Evolutionary conservation across 345 rosid species (phyloP), one percentile per base, ranked within the genome.

Genomic region (Geranium brycei): DNA sequence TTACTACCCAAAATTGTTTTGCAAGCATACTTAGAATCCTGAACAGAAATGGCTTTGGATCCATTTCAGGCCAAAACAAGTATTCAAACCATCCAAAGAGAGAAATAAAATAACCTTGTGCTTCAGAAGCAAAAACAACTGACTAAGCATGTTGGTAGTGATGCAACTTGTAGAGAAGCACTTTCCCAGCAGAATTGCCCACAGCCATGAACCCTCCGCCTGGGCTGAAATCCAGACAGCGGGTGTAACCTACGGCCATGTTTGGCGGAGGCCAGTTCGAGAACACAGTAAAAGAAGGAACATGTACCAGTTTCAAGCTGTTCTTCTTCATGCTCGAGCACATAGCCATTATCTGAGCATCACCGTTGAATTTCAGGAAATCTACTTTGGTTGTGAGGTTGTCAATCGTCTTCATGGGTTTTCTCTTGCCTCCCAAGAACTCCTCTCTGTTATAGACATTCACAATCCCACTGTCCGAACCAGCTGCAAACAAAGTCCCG

Each of bases 201-300:
- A 89, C 79, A 5, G 90, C 98, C 91, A 88, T 81, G 78, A 89
- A 92, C 17, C 98, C 97, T 71, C 97, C 83, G 55, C 87, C 95
- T 2, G 95, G 98, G 66, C 96, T 92, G 75, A 89, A 87, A 75
- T 92, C 96, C 77, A 89, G n/a, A 66, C 95, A 84, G 3, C 88
- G 86, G 51, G 95, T 95, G 70, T 82, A 83, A 28, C 81, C 84
- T 58, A 89, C 55, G 16, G 74, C 69, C 41, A 58, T 67, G 61
- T 87, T 89, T 17, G 78, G 72, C 7, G 86, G 87, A 13, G 93
- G 91, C 89, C 89, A 92, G 80, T 86, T 93, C 6, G 92, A 89
- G 77, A 85, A 89, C 0, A 80, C 87, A 0, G 88, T 84, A 66
- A 76, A 77, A 18, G 95, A 79, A 0, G 91, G 96, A 13, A 87